Percentiles rank a stretch among this genome's conserved stretches.
Evolutionary conservation across 345 rosid genomes (phyloP).

Genomic region (Dovyalis caffra): DNA sequence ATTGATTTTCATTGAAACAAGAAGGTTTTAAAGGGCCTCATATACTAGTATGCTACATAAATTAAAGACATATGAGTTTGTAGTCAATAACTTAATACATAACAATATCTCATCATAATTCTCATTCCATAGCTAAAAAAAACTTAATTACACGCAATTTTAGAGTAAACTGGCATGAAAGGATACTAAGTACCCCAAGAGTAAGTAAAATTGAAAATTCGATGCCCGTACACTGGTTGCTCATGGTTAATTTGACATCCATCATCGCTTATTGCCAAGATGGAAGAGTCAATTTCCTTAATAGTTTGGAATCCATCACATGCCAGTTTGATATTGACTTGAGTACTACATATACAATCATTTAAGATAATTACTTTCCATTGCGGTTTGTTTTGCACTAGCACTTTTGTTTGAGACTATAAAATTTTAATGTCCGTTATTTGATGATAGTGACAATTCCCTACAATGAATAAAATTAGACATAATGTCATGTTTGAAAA

Average conservation of each 20-base stretch:
- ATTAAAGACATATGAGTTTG: not conserved
- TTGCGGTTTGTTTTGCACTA: constrained; percentile 4
- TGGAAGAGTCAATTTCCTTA: constrained; percentile 7
- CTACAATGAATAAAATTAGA: constrained; percentile 4
- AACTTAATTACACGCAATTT: not conserved
- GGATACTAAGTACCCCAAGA: constrained; percentile 14
- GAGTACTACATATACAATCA: constrained; percentile 9
- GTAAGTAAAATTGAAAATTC: constrained; percentile 12
- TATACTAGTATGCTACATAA: not conserved
- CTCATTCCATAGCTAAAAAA: too few species aligned
- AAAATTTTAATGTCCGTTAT: not conserved
- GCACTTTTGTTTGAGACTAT: constrained; percentile 6
- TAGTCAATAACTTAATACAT: too few species aligned
- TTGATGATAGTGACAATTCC: constrained; percentile 12
- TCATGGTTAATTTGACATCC: constrained; percentile 18
- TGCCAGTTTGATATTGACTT: not conserved
- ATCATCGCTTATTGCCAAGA: constrained; percentile 8
- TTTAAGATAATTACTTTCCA: constrained; percentile 24
- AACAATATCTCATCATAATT: too few species aligned
- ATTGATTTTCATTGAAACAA: too few species aligned
- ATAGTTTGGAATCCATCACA: constrained; percentile 19
- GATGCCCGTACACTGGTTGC: not conserved
- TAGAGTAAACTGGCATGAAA: not conserved
- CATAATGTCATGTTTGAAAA: not conserved
- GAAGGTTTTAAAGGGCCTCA: not conserved